Evolutionary conservation across 1,284 basidiomycete genomes (phyloP).

Genomic region (Microbotryomycetes sp.): DNA sequence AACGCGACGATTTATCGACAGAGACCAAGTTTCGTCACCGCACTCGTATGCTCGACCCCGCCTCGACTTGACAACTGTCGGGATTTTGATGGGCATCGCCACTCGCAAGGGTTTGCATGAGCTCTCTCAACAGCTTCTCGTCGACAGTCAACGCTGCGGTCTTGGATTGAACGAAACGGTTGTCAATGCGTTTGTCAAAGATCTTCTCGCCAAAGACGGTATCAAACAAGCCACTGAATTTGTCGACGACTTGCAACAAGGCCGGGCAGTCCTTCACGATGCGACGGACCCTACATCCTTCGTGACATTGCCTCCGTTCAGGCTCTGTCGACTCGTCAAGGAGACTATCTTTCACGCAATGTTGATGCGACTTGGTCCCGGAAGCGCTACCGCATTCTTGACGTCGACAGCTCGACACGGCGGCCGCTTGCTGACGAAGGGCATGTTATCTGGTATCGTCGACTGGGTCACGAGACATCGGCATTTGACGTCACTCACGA

Average conservation of each 20-base stretch:
- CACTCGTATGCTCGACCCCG: background rate
- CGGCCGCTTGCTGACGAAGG: conserved; percentile 7
- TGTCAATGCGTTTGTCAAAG: conserved; percentile 7
- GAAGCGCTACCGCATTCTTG: conserved; percentile 11
- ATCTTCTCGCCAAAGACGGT: conserved; percentile 5
- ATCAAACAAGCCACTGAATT: conserved; percentile 13
- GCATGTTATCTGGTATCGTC: conserved; percentile 17
- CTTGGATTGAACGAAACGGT: conserved; percentile 8
- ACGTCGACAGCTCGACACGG: background rate
- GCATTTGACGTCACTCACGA: background rate
- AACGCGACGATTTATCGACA: background rate
- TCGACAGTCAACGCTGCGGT: background rate
- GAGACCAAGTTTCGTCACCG: background rate
- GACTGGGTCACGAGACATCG: conserved; percentile 13
- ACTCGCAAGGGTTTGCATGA: conserved; percentile 6
- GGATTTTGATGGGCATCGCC: conserved; percentile 11
- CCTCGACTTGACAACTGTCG: conserved; percentile 19
- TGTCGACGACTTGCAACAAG: conserved; percentile 2
- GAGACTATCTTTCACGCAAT: conserved; percentile 16
- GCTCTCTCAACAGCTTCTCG: conserved; percentile 11
- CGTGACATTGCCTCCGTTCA: background rate
- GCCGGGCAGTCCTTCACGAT: background rate
- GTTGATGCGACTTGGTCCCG: conserved; percentile 10
- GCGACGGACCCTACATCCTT: background rate
- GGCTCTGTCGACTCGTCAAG: conserved; percentile 1